A percentile compares a stretch with the other conserved stretches of the same genome.
Evolutionary conservation across 495 filamentous ascomycete species (phyloP).

Genomic region (Penicillium dipodomyicola): DNA sequence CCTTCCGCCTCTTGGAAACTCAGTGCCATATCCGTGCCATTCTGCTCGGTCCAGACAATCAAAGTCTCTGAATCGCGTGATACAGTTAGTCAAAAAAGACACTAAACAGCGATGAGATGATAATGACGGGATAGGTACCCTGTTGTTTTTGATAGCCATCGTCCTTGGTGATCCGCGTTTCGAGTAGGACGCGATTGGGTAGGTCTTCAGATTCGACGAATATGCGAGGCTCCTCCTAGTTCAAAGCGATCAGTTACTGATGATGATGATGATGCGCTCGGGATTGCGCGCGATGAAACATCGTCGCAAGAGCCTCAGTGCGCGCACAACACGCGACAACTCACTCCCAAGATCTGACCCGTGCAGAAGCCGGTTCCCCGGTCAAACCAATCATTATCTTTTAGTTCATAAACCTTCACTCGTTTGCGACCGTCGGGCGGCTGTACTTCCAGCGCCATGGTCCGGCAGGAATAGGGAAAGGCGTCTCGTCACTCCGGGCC

Average conservation of each 20-base stretch:
- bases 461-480: constrained; percentile 37
- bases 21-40: constrained; percentile 91
- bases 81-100: constrained; percentile 25
- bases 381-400: constrained; percentile 99
- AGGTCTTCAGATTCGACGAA: constrained; percentile 92
- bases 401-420: constrained; percentile 98
- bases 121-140: constrained; percentile 54
- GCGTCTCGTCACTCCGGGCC: constrained; percentile 46
- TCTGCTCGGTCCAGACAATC: constrained; percentile 93
- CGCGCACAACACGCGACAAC: constrained; percentile 29
- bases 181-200: constrained; percentile 74
- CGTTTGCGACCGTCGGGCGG: constrained; percentile 85
- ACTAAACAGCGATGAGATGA: constrained; percentile 13
- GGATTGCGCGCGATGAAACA: constrained; percentile 10
- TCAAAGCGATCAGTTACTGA: constrained; percentile 13
- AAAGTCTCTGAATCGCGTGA: constrained; percentile 69
- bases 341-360: constrained; percentile 73
- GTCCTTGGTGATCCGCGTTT: constrained; percentile 86
- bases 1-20: constrained; percentile 98
- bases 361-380: constrained; percentile 94
- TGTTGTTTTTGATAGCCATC: constrained; percentile 99
- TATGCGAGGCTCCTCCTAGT: constrained; percentile 78
- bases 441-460: constrained; percentile 86
- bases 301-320: constrained; percentile 4
- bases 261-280: constrained; percentile 11